These are phyloP conservation scores for Dittrichia graveolens DNA, from an alignment of 129 eudicot genomes.

Conservation along the genomic window DNA sequence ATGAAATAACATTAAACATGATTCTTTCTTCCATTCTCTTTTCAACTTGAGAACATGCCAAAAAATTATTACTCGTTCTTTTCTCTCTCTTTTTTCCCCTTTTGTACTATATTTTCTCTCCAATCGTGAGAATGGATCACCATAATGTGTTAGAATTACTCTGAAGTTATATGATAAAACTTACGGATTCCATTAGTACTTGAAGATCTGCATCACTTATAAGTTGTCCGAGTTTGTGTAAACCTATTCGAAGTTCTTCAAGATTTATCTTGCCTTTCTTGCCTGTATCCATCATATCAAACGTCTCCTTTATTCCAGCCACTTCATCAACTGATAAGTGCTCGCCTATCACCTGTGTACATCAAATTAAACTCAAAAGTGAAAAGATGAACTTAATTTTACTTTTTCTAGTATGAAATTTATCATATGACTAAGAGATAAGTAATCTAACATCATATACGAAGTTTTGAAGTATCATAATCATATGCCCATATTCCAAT, in stretches of 20 bases:
- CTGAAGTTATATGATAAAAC: conserved; percentile 22
- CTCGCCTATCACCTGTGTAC: conserved; percentile 68
- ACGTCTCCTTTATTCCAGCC: conserved; percentile 71
- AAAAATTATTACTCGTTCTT: too few species aligned
- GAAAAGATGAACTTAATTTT: background rate
- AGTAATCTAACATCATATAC: too few species aligned
- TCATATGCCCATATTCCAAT: too few species aligned
- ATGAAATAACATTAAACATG: too few species aligned
- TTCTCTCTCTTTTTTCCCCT: too few species aligned
- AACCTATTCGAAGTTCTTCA: conserved; percentile 72
- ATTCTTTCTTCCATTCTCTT: too few species aligned
- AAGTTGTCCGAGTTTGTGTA: conserved; percentile 69
- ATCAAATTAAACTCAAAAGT: conserved; percentile 27
- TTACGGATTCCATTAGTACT: conserved; percentile 68
- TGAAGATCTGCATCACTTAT: conserved; percentile 66
- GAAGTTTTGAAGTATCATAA: too few species aligned
- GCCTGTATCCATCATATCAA: conserved; percentile 68
- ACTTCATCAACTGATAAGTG: conserved; percentile 72
- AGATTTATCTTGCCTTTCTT: conserved; percentile 62
- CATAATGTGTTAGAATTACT: background rate
- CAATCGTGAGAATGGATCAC: background rate
- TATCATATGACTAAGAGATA: too few species aligned
- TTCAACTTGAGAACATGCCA: too few species aligned
- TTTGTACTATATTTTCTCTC: too few species aligned
- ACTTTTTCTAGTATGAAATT: background rate